These are phyloP conservation scores for Lasiosphaeria ovina DNA, from an alignment of 495 filamentous ascomycete species.

Conservation along the genomic window DNA sequence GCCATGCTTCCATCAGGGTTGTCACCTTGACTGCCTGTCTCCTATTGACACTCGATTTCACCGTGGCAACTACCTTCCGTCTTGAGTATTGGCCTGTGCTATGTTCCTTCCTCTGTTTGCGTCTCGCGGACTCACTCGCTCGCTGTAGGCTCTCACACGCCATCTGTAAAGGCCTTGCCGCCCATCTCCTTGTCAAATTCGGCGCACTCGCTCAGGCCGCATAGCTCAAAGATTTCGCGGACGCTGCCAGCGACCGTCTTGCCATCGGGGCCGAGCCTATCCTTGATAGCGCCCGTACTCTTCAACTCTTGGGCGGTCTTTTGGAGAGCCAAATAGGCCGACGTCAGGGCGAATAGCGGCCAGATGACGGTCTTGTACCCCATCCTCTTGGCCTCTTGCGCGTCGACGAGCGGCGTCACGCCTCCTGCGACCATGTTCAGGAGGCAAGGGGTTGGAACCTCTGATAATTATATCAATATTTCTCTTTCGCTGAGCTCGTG, in stretches of 20 bases:
- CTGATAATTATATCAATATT: neutral
- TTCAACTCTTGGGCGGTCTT: conserved; percentile 45
- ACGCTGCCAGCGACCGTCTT: conserved; percentile 48
- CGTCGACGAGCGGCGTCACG: conserved; percentile 54
- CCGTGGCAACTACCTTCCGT: too few relatives aligned
- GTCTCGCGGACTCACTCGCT: too few relatives aligned
- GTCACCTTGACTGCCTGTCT: too few relatives aligned
- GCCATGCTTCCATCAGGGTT: neutral
- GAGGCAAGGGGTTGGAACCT: conserved; percentile 48
- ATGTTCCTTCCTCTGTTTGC: neutral
- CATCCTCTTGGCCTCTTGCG: conserved; percentile 55
- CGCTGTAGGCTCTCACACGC: conserved; percentile 15
- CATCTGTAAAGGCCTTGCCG: conserved; percentile 27
- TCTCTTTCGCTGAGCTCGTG: neutral
- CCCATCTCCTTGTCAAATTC: conserved; percentile 33
- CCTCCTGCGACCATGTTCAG: conserved; percentile 66
- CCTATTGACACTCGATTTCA: too few relatives aligned
- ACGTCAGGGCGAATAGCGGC: conserved; percentile 50
- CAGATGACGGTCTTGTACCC: conserved; percentile 66
- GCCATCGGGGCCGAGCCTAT: conserved; percentile 9
- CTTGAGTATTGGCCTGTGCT: neutral
- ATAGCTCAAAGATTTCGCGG: conserved; percentile 58
- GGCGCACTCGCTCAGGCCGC: conserved; percentile 49
- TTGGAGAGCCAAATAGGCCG: conserved; percentile 53
- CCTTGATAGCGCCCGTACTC: conserved; percentile 41